Percentiles rank a stretch among this genome's conserved stretches.
phyloP scores from a whole-genome alignment of 441 rosid species.

The Euphorbia celastroides region DNA sequence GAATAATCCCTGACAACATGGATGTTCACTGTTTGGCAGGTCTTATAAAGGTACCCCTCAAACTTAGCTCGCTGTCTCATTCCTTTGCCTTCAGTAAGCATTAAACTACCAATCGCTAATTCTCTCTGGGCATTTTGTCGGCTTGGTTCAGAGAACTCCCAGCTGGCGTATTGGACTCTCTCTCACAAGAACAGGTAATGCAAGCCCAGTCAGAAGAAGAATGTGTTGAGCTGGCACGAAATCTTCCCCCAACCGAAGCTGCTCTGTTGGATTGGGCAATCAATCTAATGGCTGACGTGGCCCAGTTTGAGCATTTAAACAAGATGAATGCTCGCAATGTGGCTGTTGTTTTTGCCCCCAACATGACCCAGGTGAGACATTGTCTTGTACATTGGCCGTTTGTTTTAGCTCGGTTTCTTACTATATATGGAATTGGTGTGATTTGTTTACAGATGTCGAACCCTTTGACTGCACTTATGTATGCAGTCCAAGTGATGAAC shows the following conservation, averaged over 20 bases:
- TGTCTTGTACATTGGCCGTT: no score
- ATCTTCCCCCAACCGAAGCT: constrained; percentile 70
- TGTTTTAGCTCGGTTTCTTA: no score
- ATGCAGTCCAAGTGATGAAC: no score
- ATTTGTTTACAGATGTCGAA: constrained; percentile 76
- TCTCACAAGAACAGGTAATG: constrained; percentile 10
- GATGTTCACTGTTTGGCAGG: constrained; percentile 90
- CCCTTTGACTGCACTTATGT: constrained; percentile 72
- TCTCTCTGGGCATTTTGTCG: no score
- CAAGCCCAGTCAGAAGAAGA: not conserved
- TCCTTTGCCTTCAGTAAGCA: no score
- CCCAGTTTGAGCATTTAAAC: constrained; percentile 62
- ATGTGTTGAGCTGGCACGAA: not conserved
- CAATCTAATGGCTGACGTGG: constrained; percentile 93
- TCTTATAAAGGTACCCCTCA: constrained; percentile 61
- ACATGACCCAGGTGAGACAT: constrained; percentile 92
- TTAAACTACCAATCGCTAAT: no score
- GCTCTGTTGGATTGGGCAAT: constrained; percentile 82
- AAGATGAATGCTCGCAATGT: constrained; percentile 88
- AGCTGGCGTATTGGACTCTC: no score
- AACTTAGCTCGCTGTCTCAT: no score
- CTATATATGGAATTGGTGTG: no score
- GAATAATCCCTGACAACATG: constrained; percentile 53
- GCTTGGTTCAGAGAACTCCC: no score
- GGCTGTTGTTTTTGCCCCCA: constrained; percentile 93